A percentile compares a stretch with the other conserved stretches of the same genome.
These are phyloP conservation scores for Zygotorulaspora florentina DNA, from an alignment of 805 yeast genomes.

Conservation along the genomic window DNA sequence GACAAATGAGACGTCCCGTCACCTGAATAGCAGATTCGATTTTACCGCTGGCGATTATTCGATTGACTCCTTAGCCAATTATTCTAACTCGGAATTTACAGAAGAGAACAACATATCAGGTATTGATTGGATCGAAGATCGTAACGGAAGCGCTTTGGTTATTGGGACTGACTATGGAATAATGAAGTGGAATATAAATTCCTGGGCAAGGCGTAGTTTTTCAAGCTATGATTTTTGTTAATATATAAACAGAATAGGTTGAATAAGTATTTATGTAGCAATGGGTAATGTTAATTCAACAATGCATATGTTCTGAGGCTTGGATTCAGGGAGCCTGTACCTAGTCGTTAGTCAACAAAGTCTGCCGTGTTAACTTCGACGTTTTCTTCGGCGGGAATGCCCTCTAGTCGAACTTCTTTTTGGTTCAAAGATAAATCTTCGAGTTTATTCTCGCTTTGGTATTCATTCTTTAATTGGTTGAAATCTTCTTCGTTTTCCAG, in stretches of 20 bases:
- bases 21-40: conserved; percentile 9
- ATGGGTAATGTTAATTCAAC: background rate
- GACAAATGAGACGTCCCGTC: conserved; percentile 8
- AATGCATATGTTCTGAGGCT: background rate
- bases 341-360: conserved; percentile 36
- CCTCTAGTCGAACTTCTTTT: conserved; percentile 14
- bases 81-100: conserved; percentile 15
- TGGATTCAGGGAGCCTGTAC: too few species aligned
- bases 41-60: conserved; percentile 9
- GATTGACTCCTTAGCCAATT: conserved; percentile 8
- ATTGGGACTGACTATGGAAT: conserved; percentile 68
- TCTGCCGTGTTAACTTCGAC: conserved; percentile 34
- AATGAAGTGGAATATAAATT: conserved; percentile 64
- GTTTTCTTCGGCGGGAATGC: conserved; percentile 15
- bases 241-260: conserved; percentile 1
- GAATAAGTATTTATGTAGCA: background rate
- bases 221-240: conserved; percentile 49
- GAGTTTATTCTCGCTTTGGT: conserved; percentile 24
- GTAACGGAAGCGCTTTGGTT: conserved; percentile 48
- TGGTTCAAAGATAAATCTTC: conserved; percentile 21
- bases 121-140: conserved; percentile 51
- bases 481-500: conserved; percentile 72
- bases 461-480: conserved; percentile 48
- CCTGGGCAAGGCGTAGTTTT: conserved; percentile 57
- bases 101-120: conserved; percentile 56